Base-by-base conservation (phyloP, 345 rosid species). In the Brassica incana region DNA sequence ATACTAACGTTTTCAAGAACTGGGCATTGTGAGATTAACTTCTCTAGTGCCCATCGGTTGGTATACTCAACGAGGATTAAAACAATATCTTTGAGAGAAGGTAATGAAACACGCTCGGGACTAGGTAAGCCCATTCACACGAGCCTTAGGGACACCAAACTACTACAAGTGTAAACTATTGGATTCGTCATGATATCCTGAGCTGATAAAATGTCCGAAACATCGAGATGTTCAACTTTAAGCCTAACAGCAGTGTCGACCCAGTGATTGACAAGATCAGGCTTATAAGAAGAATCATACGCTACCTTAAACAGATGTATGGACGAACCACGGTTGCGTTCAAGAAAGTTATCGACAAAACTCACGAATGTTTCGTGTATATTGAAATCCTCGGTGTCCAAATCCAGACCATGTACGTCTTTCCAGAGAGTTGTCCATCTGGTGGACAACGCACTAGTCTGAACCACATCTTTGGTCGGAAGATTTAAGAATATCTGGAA, bases 401-500 rank as follows among this genome's bases (percentile, higher is more conserved):
- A 16, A 3, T 77, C 60, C 23, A 77, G 69, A 3, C 6, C 25
- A 45, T 74, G 68, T 6, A 77, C 69, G 2, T 16, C 1, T 32
- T 23, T 60, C 75, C 75, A 77, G 6, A 77, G 23, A 7, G 45
- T 43, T 69, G 15, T 69, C 80, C 80, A 77, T 60, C 69, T 69
- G 1, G 3, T 77, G 2, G 80, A 59, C 32, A 77, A 43, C 2
- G 18, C 23, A 30, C 80, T 59, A 27, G 27, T 69, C 35, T 18
- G 69, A 15, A 77, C 74, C 29, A 29, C 74, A 4, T 60, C 73
- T 10, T 77, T 77, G 2, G 74, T 69, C 1, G 63, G 8, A 4
- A 69, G 69, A 3, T 40, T 36, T 33, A 32, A 40, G 50, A 77
- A 69, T 3, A 60, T 23, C 45, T 77, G 6, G 20, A 0, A 77